These are phyloP conservation scores for Chlamydomonas reinhardtii DNA, from an alignment of 163 green algal genomes.

Conservation along the genomic window DNA sequence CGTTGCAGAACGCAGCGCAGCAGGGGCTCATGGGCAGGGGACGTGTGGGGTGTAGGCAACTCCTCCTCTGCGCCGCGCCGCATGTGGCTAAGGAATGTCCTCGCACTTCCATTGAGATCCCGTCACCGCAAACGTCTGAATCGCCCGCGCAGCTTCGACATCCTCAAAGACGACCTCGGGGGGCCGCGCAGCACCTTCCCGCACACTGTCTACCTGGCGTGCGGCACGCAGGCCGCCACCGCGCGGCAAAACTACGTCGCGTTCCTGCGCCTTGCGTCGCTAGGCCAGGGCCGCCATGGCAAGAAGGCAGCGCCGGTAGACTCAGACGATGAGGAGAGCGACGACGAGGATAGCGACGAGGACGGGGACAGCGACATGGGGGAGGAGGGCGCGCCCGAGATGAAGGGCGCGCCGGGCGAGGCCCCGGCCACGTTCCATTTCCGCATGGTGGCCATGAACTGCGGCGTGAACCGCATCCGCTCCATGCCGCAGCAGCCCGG, in stretches of 20 bases:
- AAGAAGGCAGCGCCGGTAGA: slow-evolving; percentile 50
- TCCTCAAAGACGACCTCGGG: slow-evolving; percentile 89
- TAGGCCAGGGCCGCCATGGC: slow-evolving; percentile 82
- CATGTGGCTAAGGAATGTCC: no score
- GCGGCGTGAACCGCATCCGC: slow-evolving; percentile 94
- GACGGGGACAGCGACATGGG: slow-evolving; percentile 52
- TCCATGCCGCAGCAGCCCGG: slow-evolving; percentile 87
- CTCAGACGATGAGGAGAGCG: slow-evolving; percentile 31
- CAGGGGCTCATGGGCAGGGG: no score
- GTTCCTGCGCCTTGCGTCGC: slow-evolving; percentile 83
- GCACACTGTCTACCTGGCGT: slow-evolving; percentile 88
- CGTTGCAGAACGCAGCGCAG: no score
- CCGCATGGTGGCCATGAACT: slow-evolving; percentile 64
- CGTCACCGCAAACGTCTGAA: no score
- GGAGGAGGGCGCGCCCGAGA: slow-evolving; percentile 48
- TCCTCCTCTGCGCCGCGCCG: no score
- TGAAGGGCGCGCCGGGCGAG: slow-evolving; percentile 31
- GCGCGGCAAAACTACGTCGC: slow-evolving; percentile 87
- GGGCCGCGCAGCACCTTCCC: slow-evolving; percentile 87
- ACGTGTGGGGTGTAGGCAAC: no score
- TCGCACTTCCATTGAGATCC: no score
- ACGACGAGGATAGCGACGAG: slow-evolving; percentile 42
- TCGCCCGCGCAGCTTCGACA: slow-evolving; percentile 85
- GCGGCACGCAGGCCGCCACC: slow-evolving; percentile 87
- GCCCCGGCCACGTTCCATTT: slow-evolving; percentile 60